Conservation (phyloP, 2,329 filamentous ascomycete species). For the Balansia obtecta region DNA sequence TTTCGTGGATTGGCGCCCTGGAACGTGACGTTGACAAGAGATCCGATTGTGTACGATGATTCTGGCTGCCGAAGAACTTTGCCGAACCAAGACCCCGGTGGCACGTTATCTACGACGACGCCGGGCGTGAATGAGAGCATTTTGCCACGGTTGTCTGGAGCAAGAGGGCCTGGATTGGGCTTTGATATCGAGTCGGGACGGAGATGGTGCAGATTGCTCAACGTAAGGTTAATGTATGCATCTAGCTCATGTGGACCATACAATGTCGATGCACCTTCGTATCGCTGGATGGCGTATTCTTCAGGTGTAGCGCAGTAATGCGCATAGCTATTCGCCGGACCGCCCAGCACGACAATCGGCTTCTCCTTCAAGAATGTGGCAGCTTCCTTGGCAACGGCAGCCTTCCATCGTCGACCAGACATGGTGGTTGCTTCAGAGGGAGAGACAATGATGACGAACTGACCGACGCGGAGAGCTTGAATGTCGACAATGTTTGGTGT, state of each 20-base stretch:
- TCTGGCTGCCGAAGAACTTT: constrained; percentile 44
- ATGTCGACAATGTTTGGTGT: constrained; percentile 85
- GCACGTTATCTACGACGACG: constrained; percentile 62
- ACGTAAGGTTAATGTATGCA: constrained; percentile 77
- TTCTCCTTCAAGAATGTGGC: constrained; percentile 33
- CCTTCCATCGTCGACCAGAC: constrained; percentile 78
- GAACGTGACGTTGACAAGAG: constrained; percentile 55
- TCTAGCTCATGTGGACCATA: constrained; percentile 73
- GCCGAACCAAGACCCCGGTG: constrained; percentile 58
- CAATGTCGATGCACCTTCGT: constrained; percentile 89
- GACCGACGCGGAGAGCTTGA: constrained; percentile 72
- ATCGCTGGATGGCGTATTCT: constrained; percentile 74
- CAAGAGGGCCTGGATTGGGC: constrained; percentile 42
- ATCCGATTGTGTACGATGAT: constrained; percentile 45
- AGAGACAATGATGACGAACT: constrained; percentile 71
- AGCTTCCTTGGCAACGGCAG: constrained; percentile 46
- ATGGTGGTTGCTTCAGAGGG: constrained; percentile 88
- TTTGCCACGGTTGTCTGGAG: constrained; percentile 66
- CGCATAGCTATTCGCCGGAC: constrained; percentile 82
- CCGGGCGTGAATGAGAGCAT: constrained; percentile 70
- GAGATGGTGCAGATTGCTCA: constrained; percentile 41
- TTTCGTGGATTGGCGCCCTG: constrained; percentile 85
- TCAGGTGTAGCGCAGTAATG: constrained; percentile 71
- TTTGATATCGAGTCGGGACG: constrained; percentile 23
- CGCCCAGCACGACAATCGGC: constrained; percentile 72